Evolutionary conservation across 257 asterid species (phyloP), one percentile per base, ranked within the genome.

Genomic region (Eustoma russellianum): DNA sequence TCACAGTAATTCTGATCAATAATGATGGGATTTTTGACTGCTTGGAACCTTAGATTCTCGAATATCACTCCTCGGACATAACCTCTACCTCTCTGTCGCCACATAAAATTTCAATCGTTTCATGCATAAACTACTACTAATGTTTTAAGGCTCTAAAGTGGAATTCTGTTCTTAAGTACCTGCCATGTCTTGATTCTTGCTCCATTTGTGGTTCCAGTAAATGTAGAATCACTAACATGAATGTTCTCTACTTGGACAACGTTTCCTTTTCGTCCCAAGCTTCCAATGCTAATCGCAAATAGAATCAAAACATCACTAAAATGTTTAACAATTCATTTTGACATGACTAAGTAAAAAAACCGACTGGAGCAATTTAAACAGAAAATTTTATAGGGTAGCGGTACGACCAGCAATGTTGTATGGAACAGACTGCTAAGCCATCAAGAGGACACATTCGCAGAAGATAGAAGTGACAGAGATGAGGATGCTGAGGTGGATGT

Each of bases 141-240:
- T 24, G 30, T 24, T 24, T n/a, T 24, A 24, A 24, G 30, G 30
- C 30, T 24, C 30, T 24, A 24, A 24, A 24, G 3, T 12, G 18
- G 17, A 55, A 41, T 41, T 2, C 9, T 50, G 14, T 13, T 8
- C 10, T 34, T 8, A 11, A 33, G 17, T 60, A 88, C 97, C 94
- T 85, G 86, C 94, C 97, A 85, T 53, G 94, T 85, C 70, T 88
- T 88, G 72, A 88, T 88, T 17, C 97, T 74, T 67, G 92, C 97
- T 70, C 97, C 95, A 55, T 88, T 85, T 9, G 94, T 71, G 14
- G 97, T 88, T 50, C 83, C 70, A 24, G 62, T 70, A 74, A 88
- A 76, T 50, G 53, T 28, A 41, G 71, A 69, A 56, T 74, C 57
- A 34, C 55, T 64, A 14, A 85, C 74, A 28, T 17, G 71, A 33